Conservation (phyloP, 1,284 basidiomycete species). For the Cutaneotrichosporon arboriforme region DNA sequence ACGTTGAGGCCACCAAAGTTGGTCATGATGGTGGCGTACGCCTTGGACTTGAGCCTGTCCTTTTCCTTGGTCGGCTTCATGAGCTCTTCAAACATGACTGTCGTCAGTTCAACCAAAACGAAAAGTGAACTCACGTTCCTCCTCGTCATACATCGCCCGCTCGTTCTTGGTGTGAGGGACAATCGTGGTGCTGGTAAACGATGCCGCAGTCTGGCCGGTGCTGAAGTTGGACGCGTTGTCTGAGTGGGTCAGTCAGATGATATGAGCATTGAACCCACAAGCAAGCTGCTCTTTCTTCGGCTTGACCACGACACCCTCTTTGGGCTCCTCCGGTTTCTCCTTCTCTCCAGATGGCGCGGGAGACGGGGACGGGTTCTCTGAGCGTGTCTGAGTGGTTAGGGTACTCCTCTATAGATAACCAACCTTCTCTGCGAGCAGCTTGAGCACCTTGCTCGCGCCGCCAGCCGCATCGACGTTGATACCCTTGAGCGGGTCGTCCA, state of each 20-base stretch:
- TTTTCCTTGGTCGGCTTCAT: slow-evolving; percentile 80
- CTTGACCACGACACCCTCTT: slow-evolving; percentile 44
- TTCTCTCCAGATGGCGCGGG: not conserved
- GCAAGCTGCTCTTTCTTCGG: slow-evolving; percentile 35
- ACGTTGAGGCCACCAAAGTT: slow-evolving; percentile 84
- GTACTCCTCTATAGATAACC: slow-evolving; percentile 5
- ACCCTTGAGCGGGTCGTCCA: slow-evolving; percentile 44
- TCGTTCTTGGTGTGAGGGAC: slow-evolving; percentile 72
- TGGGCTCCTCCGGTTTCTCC: slow-evolving; percentile 22
- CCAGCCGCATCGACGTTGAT: slow-evolving; percentile 50
- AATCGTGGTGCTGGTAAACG: slow-evolving; percentile 85
- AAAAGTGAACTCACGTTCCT: slow-evolving; percentile 52
- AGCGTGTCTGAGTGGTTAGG: slow-evolving; percentile 25
- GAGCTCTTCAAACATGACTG: slow-evolving; percentile 83
- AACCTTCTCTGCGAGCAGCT: slow-evolving; percentile 49
- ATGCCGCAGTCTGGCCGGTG: slow-evolving; percentile 83
- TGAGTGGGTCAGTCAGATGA: slow-evolving; percentile 29
- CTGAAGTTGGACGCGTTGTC: slow-evolving; percentile 91
- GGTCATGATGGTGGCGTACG: slow-evolving; percentile 85
- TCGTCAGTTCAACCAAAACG: not conserved
- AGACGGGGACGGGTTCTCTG: slow-evolving; percentile 25
- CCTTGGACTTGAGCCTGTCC: slow-evolving; percentile 78
- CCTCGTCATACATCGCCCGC: slow-evolving; percentile 81
- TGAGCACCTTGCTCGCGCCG: slow-evolving; percentile 48
- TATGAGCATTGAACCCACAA: slow-evolving; percentile 23